Evolutionary conservation across 2,329 filamentous ascomycete genomes (phyloP), one percentile per base, ranked within the genome.

Genomic region (Aspergillus fumigatus): DNA sequence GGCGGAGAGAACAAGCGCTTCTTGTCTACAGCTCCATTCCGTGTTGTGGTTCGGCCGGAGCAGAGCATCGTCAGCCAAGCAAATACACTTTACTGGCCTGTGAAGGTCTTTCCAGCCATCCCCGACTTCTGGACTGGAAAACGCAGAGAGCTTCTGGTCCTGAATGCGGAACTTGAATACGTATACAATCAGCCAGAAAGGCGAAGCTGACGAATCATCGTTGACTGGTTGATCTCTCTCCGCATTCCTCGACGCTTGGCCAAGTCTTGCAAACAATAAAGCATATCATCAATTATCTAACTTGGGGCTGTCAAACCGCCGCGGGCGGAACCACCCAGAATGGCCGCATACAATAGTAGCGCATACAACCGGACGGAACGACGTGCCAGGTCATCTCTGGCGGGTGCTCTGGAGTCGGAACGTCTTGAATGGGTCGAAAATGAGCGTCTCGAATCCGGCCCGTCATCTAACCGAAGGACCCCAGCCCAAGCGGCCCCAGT

Each of bases 321-420:
- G 66, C 62, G 64, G 62, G 59, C 67, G 67, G 68, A 62, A 59
- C 60, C 67, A 59, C 60, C 58, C 58, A 63, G 53, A 58, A 71
- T 70, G 66, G 62, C 63, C 56, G 61, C 60, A 58, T 64, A 65
- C 60, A 58, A 64, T 54, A 62, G 58, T 47, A 47, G 6, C 2
- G 43, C 43, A 47, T 47, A 47, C 43, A 25, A 47, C 21, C 17
- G 5, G 14, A 47, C 43, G 8, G 26, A 47, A 47, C 60, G 59
- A 54, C 62, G 59, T 48, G 70, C 68, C 58, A 67, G 67, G 52
- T 90, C 90, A 87, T 91, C 88, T 67, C 84, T 92, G 67, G 89
- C 91, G 75, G 84, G 87, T 50, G 84, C 87, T 62, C 80, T 92
- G 61, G 89, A 92, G 69, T 87, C 91, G 77, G 89, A 93, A 79